Conservation (phyloP, 2,329 filamentous ascomycete species). For the Phaeoacremonium minimum region DNA sequence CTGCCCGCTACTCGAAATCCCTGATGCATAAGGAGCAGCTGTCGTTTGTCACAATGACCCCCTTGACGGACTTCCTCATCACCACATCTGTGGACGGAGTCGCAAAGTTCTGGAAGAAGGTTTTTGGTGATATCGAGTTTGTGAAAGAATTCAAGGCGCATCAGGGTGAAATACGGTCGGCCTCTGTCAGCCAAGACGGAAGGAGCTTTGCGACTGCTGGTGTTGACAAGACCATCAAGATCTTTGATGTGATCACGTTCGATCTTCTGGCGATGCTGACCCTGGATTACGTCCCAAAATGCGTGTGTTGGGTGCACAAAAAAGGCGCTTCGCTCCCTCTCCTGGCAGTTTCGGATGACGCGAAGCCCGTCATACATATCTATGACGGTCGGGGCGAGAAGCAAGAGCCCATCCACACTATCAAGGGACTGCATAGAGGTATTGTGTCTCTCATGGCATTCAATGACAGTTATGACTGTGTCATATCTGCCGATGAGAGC, state of each 20-base stretch:
- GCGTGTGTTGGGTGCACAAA: constrained; percentile 87
- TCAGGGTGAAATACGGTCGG: constrained; percentile 74
- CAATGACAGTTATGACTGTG: constrained; percentile 85
- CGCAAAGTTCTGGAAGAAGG: constrained; percentile 99
- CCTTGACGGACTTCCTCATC: constrained; percentile 89
- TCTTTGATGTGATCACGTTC: constrained; percentile 80
- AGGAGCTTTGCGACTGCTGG: constrained; percentile 91
- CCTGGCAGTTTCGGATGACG: constrained; percentile 76
- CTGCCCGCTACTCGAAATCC: constrained; percentile 83
- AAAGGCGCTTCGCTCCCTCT: constrained; percentile 84
- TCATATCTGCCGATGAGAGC: constrained; percentile 80
- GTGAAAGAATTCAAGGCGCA: constrained; percentile 97
- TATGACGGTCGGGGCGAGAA: constrained; percentile 89
- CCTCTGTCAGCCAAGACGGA: constrained; percentile 84
- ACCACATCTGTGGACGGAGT: constrained; percentile 93
- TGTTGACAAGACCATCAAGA: constrained; percentile 71
- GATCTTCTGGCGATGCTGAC: constrained; percentile 79
- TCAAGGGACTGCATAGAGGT: constrained; percentile 75
- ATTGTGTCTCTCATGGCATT: constrained; percentile 83
- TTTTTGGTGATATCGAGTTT: constrained; percentile 85
- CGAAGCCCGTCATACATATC: constrained; percentile 68
- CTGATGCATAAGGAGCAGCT: constrained; percentile 98
- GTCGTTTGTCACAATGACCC: constrained; percentile 82
- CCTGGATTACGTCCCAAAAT: constrained; percentile 70
- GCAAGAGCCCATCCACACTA: constrained; percentile 67